Evolutionary conservation across 1,284 basidiomycete species (phyloP).

Genomic region (Melampsora occidentalis): DNA sequence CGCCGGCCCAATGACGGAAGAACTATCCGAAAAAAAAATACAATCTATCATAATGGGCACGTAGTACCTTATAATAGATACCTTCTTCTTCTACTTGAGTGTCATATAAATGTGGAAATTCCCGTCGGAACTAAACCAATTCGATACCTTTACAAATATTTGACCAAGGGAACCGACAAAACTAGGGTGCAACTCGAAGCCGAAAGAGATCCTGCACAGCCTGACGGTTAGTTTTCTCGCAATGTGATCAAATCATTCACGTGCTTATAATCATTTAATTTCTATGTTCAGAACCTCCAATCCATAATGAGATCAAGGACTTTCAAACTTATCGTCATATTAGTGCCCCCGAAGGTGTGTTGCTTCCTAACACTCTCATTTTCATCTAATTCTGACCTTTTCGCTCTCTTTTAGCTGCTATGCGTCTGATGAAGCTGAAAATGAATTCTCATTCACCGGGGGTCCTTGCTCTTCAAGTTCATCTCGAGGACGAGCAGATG

Average conservation of each 20-base stretch:
- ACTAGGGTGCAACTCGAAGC: slow-evolving; percentile 49
- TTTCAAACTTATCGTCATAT: slow-evolving; percentile 10
- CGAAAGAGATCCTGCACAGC: slow-evolving; percentile 55
- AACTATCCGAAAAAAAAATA: neutral
- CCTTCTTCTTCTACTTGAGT: slow-evolving; percentile 53
- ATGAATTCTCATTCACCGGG: too few relatives aligned
- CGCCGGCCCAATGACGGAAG: slow-evolving; percentile 14
- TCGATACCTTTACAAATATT: slow-evolving; percentile 60
- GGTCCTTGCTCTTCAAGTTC: too few relatives aligned
- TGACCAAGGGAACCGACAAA: slow-evolving; percentile 58
- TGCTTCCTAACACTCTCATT: slow-evolving; percentile 49
- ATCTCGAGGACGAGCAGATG: too few relatives aligned
- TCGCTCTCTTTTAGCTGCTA: slow-evolving; percentile 51
- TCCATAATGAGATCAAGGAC: neutral
- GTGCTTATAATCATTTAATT: neutral
- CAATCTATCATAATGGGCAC: slow-evolving; percentile 48
- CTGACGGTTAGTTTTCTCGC: slow-evolving; percentile 52
- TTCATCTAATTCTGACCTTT: slow-evolving; percentile 45
- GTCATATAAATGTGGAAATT: slow-evolving; percentile 60
- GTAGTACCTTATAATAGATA: slow-evolving; percentile 57
- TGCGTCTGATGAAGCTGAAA: slow-evolving; percentile 54
- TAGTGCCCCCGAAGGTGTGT: slow-evolving; percentile 14
- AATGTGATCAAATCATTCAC: slow-evolving; percentile 57
- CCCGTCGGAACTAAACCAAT: slow-evolving; percentile 52
- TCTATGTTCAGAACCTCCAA: neutral